A percentile compares a stretch with the other conserved stretches of the same genome.
Evolutionary conservation across 768 basidiomycete genomes (phyloP).

Genomic region (Mycena capillaripes): DNA sequence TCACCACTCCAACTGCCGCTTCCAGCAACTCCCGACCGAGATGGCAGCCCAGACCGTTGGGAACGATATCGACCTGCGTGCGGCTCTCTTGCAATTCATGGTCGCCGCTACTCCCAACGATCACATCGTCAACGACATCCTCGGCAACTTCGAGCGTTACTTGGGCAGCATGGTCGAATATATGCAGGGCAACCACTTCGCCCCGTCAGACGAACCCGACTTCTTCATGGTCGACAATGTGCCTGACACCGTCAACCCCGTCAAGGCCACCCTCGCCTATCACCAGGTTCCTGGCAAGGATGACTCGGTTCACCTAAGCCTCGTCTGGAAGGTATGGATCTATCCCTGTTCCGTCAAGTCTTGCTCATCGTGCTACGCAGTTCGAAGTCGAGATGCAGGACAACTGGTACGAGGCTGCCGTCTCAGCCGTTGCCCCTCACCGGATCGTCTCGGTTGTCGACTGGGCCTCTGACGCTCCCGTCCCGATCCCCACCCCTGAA

Average conservation of each 20-base stretch:
- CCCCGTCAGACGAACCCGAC: conserved; percentile 54
- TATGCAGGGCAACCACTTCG: conserved; percentile 56
- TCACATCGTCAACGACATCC: conserved; percentile 63
- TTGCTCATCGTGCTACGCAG: conserved; percentile 47
- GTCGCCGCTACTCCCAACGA: conserved; percentile 74
- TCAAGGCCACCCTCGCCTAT: conserved; percentile 85
- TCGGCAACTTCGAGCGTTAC: conserved; percentile 63
- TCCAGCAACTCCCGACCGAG: conserved; percentile 56
- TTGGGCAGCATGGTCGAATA: conserved; percentile 63
- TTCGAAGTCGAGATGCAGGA: conserved; percentile 95
- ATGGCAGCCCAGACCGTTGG: conserved; percentile 45
- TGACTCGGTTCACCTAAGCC: conserved; percentile 68
- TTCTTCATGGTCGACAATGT: conserved; percentile 69
- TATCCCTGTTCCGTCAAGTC: neutral
- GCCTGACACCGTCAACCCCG: conserved; percentile 84
- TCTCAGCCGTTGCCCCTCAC: conserved; percentile 81
- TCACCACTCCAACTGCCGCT: conserved; percentile 70
- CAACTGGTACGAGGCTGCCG: conserved; percentile 96
- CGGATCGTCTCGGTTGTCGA: conserved; percentile 92
- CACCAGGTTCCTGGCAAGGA: conserved; percentile 81
- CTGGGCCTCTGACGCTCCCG: conserved; percentile 88
- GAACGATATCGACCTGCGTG: conserved; percentile 57
- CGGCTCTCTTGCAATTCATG: conserved; percentile 85
- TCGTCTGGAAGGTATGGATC: conserved; percentile 84
- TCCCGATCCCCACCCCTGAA: conserved; percentile 54